Base-by-base conservation (phyloP, 2,329 filamentous ascomycete species). In the Zasmidium angulare region DNA sequence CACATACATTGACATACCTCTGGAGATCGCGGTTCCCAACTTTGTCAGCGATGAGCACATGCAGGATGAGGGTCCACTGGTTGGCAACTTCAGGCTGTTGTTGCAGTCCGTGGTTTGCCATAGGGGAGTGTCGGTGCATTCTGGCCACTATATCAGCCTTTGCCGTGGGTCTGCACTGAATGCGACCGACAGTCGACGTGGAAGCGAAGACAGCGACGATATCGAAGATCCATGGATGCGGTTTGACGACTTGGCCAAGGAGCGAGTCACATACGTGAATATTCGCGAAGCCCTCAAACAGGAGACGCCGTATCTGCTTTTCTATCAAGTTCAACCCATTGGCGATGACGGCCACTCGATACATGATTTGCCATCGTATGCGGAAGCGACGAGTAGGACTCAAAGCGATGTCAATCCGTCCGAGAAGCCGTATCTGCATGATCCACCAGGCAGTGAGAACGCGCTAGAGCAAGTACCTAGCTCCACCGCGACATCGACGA, bases 101-200 rank as follows among this genome's bases (percentile, higher is more conserved):
- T 78, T 99, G 52, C 93, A 97, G 74, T 93, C 93, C 0, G 87
- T 96, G 2, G 89, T 99, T 19, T 98, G 95, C 70, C 95, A 99
- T 74, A 86, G 92, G 31, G 95, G 95, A 7, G 86, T 88, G 31
- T 92, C 91, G 0, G 82, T 96, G 12, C 86, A 96, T 69, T 93
- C 90, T 14, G 95, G 95, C 0, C 95, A 99, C 72, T 99, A 99
- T 71, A 85, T 98, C 52, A 84, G 91, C 1, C 88, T 97, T 64
- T 88, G 93, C 31, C 85, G 93, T 53, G 90, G 91, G 2, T 87
- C 86, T n/a, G 82, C 70, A 24, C 53, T 66, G n/a, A 67, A 73
- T 55, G 71, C 69, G 43, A 78, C 69, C 22, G 56, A 55, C 10
- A 63, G 60, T 46, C 63, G 60, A 29, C 51, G 62, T 53, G 58